Evolutionary conservation across 2,329 filamentous ascomycete genomes (phyloP), one percentile per base, ranked within the genome.

Genomic region (Pseudogymnoascus pannorum): DNA sequence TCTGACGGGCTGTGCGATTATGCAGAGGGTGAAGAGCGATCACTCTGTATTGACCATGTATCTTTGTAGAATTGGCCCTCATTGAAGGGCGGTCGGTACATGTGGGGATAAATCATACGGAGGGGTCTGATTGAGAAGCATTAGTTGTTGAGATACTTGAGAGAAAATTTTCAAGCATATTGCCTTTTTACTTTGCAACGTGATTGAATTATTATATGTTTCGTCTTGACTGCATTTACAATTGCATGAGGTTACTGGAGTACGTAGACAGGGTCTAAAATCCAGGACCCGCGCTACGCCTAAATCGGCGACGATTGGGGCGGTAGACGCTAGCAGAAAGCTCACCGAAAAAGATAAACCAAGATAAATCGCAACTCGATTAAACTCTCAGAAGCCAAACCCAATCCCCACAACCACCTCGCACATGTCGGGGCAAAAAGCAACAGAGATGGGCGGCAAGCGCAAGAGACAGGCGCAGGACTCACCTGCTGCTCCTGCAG

Each of bases 391-490:
- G 9, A 33, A 44, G 26, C 14, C 48, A 24, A 54, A 54, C 31
- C 48, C 26, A 31, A n/a, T n/a, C 9, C 9, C 57, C 57, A 7
- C 16, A 29, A 44, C 24, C 22, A 44, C 57, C 57, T 22, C 33
- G 2, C 31, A 57, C 16, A 36, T 57, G 20, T 11, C 36, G 36
- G 14, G 36, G 16, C 26, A 26, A 16, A 48, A 48, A 24, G 18
- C n/a, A 24, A 62, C 61, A 40, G 64, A 60, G 59, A 79, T 78
- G 77, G 75, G 71, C 40, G 73, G 66, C 66, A 79, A 79, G 69
- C 72, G 77, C 54, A 79, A 79, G 71, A 74, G 76, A 20, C 61
- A 64, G 40, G 61, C 63, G n/a, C 67, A 68, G 22, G 68, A 71
- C 38, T 59, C 63, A n/a, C 29, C 61, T 18, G 29, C 42, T 12